Conservation (phyloP, 345 rosid genomes). For the Gossypium australe region DNA sequence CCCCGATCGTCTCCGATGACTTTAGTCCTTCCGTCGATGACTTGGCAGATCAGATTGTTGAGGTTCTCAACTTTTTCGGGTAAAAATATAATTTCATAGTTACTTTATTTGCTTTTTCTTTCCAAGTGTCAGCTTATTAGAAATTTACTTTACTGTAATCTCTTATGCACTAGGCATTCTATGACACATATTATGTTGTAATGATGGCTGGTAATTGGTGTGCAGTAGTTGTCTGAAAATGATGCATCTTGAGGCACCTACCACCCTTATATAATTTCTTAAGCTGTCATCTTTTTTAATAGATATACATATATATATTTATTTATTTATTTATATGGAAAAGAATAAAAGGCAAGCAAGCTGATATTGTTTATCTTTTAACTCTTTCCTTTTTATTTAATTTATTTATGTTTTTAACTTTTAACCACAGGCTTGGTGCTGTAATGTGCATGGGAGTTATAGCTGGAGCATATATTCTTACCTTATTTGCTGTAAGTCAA, state of each 20-base stretch:
- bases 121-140: not conserved
- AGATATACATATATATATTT: not conserved
- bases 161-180: constrained; percentile 14
- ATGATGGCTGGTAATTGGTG: constrained; percentile 11
- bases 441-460: constrained; percentile 99
- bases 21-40: constrained; percentile 81
- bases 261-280: constrained; percentile 1
- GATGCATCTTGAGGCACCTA: constrained; percentile 10
- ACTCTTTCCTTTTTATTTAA: constrained; percentile 8
- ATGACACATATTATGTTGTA: not conserved
- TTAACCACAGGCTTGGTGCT: constrained; percentile 62
- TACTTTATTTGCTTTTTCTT: constrained; percentile 7
- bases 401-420: too few relatives aligned
- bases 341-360: not conserved
- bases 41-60: constrained; percentile 86
- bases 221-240: constrained; percentile 15
- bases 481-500: constrained; percentile 80
- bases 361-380: not conserved
- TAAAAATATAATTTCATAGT: constrained; percentile 23
- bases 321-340: not conserved
- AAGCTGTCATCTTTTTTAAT: not conserved
- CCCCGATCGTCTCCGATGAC: constrained; percentile 44
- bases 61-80: constrained; percentile 95
- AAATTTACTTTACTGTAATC: not conserved
- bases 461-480: constrained; percentile 96